Evolutionary conservation across 2,329 filamentous ascomycete species (phyloP).

Genomic region (Ampelomyces quisqualis): DNA sequence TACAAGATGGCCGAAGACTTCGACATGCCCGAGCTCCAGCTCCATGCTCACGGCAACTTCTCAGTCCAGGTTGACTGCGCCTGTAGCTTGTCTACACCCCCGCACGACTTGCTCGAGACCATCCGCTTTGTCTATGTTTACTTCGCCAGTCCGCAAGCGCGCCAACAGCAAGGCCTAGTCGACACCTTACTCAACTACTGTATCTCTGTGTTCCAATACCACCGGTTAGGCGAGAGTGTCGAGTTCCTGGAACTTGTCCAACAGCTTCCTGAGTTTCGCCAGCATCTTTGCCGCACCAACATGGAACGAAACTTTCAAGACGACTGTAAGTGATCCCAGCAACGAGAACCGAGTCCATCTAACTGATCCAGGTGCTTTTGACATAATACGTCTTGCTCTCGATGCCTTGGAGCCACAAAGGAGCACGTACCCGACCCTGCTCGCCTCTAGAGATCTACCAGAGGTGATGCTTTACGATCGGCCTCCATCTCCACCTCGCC

Average conservation of each 20-base stretch:
- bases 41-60: slow-evolving; percentile 44
- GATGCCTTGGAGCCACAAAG: slow-evolving; percentile 3
- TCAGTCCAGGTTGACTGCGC: slow-evolving; percentile 43
- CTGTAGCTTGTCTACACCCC: slow-evolving; percentile 42
- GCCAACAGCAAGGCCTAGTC: slow-evolving; percentile 33
- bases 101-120: slow-evolving; percentile 44
- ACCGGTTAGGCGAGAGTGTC: slow-evolving; percentile 38
- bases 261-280: slow-evolving; percentile 44
- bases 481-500: background rate
- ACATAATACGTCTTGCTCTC: slow-evolving; percentile 16
- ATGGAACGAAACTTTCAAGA: slow-evolving; percentile 44
- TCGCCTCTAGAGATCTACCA: slow-evolving; percentile 12
- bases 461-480: slow-evolving; percentile 9
- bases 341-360: background rate
- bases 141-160: slow-evolving; percentile 23
- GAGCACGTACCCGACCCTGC: background rate
- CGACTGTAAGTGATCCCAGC: slow-evolving; percentile 39
- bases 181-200: slow-evolving; percentile 49
- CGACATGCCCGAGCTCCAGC: slow-evolving; percentile 44
- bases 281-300: slow-evolving; percentile 45
- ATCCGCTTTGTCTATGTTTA: slow-evolving; percentile 42
- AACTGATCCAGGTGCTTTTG: slow-evolving; percentile 14
- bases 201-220: slow-evolving; percentile 42
- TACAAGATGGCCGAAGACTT: slow-evolving; percentile 47
- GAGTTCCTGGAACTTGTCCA: slow-evolving; percentile 43